phyloP scores from a whole-genome alignment of 2,329 filamentous ascomycete species.

The Diaporthe citri region DNA sequence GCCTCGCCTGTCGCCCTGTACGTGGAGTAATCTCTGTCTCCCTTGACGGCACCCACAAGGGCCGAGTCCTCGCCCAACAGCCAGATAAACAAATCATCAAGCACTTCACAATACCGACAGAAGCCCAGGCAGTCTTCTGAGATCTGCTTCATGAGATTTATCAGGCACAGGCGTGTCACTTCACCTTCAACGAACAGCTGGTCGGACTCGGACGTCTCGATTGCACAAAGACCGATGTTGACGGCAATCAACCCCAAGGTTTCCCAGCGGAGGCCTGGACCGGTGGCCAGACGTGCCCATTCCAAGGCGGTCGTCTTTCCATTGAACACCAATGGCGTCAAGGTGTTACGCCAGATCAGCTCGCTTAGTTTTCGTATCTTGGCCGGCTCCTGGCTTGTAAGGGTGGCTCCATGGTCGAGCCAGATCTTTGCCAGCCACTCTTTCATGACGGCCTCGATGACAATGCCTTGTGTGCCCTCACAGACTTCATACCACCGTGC shows the following conservation, averaged over 20 bases:
- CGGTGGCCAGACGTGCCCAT: slow-evolving; percentile 48
- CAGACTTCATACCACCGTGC: slow-evolving; percentile 47
- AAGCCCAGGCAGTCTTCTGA: slow-evolving; percentile 48
- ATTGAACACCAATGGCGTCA: slow-evolving; percentile 46
- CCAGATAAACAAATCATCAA: slow-evolving; percentile 52
- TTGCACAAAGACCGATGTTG: slow-evolving; percentile 46
- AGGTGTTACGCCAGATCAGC: slow-evolving; percentile 51
- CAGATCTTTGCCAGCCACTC: slow-evolving; percentile 50
- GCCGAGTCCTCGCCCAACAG: slow-evolving; percentile 46
- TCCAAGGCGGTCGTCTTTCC: slow-evolving; percentile 46
- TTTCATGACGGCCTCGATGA: slow-evolving; percentile 49
- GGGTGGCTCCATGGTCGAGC: slow-evolving; percentile 45
- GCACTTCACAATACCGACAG: slow-evolving; percentile 49
- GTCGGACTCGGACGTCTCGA: slow-evolving; percentile 46
- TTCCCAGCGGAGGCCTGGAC: slow-evolving; percentile 51
- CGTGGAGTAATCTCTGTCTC: slow-evolving; percentile 47
- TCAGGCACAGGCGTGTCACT: slow-evolving; percentile 45
- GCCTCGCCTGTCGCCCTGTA: slow-evolving; percentile 50
- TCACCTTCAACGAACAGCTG: slow-evolving; percentile 46
- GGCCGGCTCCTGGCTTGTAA: slow-evolving; percentile 49
- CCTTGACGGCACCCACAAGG: slow-evolving; percentile 45
- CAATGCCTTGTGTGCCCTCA: slow-evolving; percentile 46
- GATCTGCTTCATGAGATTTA: slow-evolving; percentile 48
- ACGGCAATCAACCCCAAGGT: slow-evolving; percentile 51
- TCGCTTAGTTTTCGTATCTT: slow-evolving; percentile 50